Percentiles rank a stretch among this genome's conserved stretches.
Conservation (phyloP, 2,329 filamentous ascomycete species). For the Ophiosphaerella narmari region DNA sequence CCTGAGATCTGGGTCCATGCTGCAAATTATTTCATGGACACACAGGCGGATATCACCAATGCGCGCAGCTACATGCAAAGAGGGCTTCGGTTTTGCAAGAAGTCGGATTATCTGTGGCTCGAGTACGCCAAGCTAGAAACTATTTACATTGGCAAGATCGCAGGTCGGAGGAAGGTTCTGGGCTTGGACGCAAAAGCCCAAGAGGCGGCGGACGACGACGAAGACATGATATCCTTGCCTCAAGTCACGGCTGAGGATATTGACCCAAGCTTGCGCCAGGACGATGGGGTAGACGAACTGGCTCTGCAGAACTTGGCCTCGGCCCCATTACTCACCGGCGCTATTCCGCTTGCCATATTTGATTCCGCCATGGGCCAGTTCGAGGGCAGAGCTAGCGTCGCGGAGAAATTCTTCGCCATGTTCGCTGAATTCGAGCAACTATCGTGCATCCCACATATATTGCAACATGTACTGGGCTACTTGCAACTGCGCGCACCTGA, state of each 20-base stretch:
- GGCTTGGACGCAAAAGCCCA: conserved; percentile 60
- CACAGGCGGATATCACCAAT: conserved; percentile 82
- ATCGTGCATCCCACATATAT: conserved; percentile 66
- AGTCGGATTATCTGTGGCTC: conserved; percentile 75
- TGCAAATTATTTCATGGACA: conserved; percentile 77
- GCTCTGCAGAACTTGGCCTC: conserved; percentile 67
- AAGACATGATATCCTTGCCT: conserved; percentile 60
- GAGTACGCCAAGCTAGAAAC: conserved; percentile 92
- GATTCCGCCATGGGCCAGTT: conserved; percentile 81
- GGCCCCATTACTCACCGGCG: conserved; percentile 87
- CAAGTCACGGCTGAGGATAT: conserved; percentile 66
- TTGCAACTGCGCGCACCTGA: conserved; percentile 65
- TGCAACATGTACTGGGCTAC: conserved; percentile 72
- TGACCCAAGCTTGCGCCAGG: conserved; percentile 57
- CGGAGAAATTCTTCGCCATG: conserved; percentile 79
- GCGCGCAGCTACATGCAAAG: conserved; percentile 86
- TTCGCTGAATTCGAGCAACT: conserved; percentile 72
- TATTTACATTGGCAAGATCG: conserved; percentile 84
- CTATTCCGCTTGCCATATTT: conserved; percentile 90
- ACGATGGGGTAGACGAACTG: conserved; percentile 56
- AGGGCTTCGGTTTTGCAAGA: conserved; percentile 86
- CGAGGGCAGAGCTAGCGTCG: conserved; percentile 68
- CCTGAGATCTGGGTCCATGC: conserved; percentile 82
- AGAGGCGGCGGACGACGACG: conserved; percentile 51
- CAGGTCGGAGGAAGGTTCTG: conserved; percentile 70